phyloP scores from a whole-genome alignment of 306 rosid species.

The Lagenaria siceraria region DNA sequence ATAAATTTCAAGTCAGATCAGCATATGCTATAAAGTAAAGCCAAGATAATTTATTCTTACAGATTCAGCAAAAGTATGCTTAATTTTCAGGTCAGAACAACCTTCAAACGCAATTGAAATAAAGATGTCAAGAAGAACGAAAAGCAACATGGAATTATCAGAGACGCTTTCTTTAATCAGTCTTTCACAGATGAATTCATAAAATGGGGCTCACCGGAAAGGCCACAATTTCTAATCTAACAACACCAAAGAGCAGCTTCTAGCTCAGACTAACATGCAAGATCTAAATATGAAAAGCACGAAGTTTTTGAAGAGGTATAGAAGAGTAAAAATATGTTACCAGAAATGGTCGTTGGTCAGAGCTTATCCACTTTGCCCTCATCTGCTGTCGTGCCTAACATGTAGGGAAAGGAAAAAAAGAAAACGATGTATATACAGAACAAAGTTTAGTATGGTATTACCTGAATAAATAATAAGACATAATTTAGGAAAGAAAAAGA shows the following conservation, averaged over 20 bases:
- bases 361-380: not conserved
- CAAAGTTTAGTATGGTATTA: not conserved
- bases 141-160: not conserved
- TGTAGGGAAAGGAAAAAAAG: not conserved
- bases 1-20: slow-evolving; percentile 5
- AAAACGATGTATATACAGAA: not conserved
- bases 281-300: not conserved
- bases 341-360: not conserved
- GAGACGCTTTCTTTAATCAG: not conserved
- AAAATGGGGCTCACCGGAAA: not conserved
- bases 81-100: not conserved
- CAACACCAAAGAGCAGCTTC: not conserved
- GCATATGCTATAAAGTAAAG: not conserved
- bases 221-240: not conserved
- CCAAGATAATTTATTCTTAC: not conserved
- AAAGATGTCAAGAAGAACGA: not conserved
- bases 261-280: not conserved
- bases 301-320: not conserved
- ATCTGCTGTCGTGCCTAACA: not conserved
- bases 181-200: not conserved
- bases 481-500: not conserved
- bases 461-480: not conserved
- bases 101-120: not conserved
- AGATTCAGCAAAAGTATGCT: not conserved
- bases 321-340: not conserved